These are phyloP conservation scores for Mucor indicus DNA, from an alignment of 371 early-diverging fungal genomes.

Conservation along the genomic window DNA sequence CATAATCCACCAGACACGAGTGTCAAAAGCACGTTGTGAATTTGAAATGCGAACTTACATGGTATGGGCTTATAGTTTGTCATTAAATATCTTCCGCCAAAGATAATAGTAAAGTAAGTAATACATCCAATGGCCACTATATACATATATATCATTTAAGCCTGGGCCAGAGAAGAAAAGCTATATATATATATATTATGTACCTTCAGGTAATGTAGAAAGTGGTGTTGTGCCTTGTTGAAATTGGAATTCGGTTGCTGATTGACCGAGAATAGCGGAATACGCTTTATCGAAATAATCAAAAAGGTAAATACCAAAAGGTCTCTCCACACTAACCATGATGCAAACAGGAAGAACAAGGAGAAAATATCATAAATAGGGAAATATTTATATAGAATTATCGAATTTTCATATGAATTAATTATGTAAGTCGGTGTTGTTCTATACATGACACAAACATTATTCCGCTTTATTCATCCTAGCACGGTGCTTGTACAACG, in stretches of 20 bases:
- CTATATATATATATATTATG: too few species aligned
- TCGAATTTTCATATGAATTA: too few species aligned
- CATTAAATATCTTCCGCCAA: slow-evolving; percentile 67
- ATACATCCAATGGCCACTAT: slow-evolving; percentile 50
- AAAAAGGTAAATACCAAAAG: slow-evolving; percentile 51
- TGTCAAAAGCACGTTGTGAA: slow-evolving; percentile 73
- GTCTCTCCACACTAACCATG: slow-evolving; percentile 39
- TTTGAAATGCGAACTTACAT: slow-evolving; percentile 59
- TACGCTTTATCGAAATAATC: slow-evolving; percentile 41
- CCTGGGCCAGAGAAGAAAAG: too few species aligned
- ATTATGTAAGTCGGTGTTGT: too few species aligned
- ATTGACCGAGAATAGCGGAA: slow-evolving; percentile 35
- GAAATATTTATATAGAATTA: too few species aligned
- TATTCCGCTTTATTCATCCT: too few species aligned
- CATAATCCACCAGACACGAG: slow-evolving; percentile 58
- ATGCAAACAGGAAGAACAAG: too few species aligned
- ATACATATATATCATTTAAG: too few species aligned
- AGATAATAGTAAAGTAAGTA: slow-evolving; percentile 63
- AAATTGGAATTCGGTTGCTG: slow-evolving; percentile 51
- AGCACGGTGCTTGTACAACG: too few species aligned
- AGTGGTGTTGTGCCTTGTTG: slow-evolving; percentile 59
- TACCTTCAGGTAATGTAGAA: slow-evolving; percentile 52
- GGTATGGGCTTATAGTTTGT: slow-evolving; percentile 51
- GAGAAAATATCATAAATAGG: too few species aligned
- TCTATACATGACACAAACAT: too few species aligned